These are phyloP conservation scores for Homolaphlyctis polyrhiza DNA, from an alignment of 371 early-diverging fungal species.

Conservation along the genomic window DNA sequence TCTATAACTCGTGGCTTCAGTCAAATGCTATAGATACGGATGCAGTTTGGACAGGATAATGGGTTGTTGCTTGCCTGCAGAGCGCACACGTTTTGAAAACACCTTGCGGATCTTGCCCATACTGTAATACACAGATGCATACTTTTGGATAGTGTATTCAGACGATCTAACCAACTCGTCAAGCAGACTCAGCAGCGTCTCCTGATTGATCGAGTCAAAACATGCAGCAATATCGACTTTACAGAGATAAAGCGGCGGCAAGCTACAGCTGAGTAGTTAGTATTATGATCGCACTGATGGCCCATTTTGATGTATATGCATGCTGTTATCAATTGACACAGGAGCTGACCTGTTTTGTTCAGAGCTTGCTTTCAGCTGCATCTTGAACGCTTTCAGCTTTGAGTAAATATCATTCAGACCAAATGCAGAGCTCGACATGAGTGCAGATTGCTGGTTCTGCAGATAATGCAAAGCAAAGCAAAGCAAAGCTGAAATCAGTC, in stretches of 20 bases:
- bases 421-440: slow-evolving; percentile 43
- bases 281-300: too few species aligned
- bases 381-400: slow-evolving; percentile 45
- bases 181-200: slow-evolving; percentile 54
- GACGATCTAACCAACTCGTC: slow-evolving; percentile 47
- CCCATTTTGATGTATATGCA: too few species aligned
- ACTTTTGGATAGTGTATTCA: slow-evolving; percentile 55
- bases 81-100: slow-evolving; percentile 22
- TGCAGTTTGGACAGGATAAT: too few species aligned
- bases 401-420: slow-evolving; percentile 54
- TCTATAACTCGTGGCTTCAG: neutral
- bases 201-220: slow-evolving; percentile 77
- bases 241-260: slow-evolving; percentile 59
- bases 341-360: too few species aligned
- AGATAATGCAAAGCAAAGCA: neutral
- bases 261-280: too few species aligned
- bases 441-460: neutral
- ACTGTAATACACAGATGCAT: slow-evolving; percentile 34
- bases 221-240: slow-evolving; percentile 76
- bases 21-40: neutral
- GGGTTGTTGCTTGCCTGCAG: slow-evolving; percentile 22
- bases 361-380: too few species aligned
- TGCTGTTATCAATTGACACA: too few species aligned
- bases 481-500: too few species aligned
- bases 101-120: slow-evolving; percentile 33